Conservation (phyloP, 148 eudicot species). For the Mesembryanthemum crystallinum region DNA sequence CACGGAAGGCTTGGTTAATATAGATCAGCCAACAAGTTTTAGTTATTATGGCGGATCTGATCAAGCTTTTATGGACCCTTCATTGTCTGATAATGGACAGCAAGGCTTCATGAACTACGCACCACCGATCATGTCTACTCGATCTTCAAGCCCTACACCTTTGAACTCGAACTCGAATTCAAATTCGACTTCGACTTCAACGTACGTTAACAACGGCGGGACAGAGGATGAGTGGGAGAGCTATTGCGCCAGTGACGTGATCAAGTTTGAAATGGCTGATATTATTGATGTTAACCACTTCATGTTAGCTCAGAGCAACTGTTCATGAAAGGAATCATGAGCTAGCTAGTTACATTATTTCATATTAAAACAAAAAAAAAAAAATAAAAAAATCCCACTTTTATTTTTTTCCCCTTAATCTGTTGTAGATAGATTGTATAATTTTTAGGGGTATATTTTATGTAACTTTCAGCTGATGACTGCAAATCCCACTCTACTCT, state of each 20-base stretch:
- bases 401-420: background rate
- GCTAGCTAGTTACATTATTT: background rate
- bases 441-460: constrained; percentile 16
- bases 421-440: constrained; percentile 27
- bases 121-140: constrained; percentile 65
- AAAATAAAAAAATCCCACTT: too few relatives aligned
- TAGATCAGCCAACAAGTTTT: constrained; percentile 26
- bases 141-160: constrained; percentile 66
- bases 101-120: constrained; percentile 40
- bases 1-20: constrained; percentile 20
- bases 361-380: background rate
- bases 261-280: constrained; percentile 64
- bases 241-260: constrained; percentile 59
- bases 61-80: constrained; percentile 37
- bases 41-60: constrained; percentile 39
- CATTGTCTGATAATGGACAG: constrained; percentile 33
- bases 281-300: constrained; percentile 53
- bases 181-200: constrained; percentile 29
- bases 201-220: constrained; percentile 27
- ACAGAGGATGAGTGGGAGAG: constrained; percentile 71
- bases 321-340: constrained; percentile 2
- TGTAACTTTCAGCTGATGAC: constrained; percentile 35
- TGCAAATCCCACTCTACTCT: constrained; percentile 32
- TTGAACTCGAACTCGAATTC: constrained; percentile 61
- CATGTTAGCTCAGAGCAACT: constrained; percentile 38